Percentiles rank a stretch among this genome's conserved stretches.
phyloP scores from a whole-genome alignment of 805 yeast genomes.

The Metschnikowia orientalis region DNA sequence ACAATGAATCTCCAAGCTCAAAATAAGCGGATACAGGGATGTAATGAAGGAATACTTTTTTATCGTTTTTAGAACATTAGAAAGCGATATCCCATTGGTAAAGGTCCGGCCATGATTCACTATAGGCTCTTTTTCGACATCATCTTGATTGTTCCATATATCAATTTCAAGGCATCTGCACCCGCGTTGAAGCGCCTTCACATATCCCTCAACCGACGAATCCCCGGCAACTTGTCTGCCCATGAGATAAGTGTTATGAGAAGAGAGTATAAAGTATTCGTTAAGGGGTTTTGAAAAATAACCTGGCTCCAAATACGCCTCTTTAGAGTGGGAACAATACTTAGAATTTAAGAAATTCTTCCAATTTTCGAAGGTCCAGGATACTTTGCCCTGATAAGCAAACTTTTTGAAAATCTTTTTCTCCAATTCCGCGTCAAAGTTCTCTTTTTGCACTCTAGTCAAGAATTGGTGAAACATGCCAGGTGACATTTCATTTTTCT shows the following conservation, averaged over 20 bases:
- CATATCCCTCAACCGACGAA: slow-evolving; percentile 86
- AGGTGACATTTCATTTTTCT: slow-evolving; percentile 19
- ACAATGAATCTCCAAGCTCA: slow-evolving; percentile 86
- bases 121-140: slow-evolving; percentile 58
- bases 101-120: slow-evolving; percentile 89
- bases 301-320: slow-evolving; percentile 7
- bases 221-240: slow-evolving; percentile 88
- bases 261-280: slow-evolving; percentile 86
- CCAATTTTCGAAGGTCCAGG: slow-evolving; percentile 8
- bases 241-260: slow-evolving; percentile 87
- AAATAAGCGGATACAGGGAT: slow-evolving; percentile 77
- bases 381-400: slow-evolving; percentile 11
- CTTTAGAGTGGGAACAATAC: slow-evolving; percentile 9
- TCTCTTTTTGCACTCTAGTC: slow-evolving; percentile 45
- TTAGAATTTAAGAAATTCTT: slow-evolving; percentile 10
- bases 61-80: slow-evolving; percentile 66
- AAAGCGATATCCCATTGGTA: slow-evolving; percentile 66
- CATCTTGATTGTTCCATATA: slow-evolving; percentile 76
- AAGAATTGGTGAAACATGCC: slow-evolving; percentile 38
- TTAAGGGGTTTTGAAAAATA: slow-evolving; percentile 56
- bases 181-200: slow-evolving; percentile 82
- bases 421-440: slow-evolving; percentile 23
- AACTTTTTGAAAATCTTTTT: slow-evolving; percentile 29
- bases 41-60: slow-evolving; percentile 85
- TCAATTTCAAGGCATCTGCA: slow-evolving; percentile 95